Evolutionary conservation across 345 rosid genomes (phyloP).

Genomic region (Gynandropsis gynandra): DNA sequence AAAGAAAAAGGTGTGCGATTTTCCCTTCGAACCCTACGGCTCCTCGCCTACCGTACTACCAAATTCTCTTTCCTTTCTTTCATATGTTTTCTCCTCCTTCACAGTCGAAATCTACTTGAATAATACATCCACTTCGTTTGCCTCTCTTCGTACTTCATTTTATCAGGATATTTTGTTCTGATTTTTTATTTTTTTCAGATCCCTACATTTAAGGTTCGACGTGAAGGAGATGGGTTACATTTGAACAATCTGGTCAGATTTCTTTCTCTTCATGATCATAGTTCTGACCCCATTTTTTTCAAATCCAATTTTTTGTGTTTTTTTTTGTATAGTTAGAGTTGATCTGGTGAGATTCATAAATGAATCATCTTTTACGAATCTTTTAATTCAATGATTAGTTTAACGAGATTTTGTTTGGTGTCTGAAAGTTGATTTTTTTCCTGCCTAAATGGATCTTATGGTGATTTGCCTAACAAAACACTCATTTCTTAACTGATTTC

Average conservation of each 20-base stretch:
- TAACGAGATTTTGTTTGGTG: too few species aligned
- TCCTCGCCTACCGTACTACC: slow-evolving; percentile 26
- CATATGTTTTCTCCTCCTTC: slow-evolving; percentile 13
- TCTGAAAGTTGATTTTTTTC: too few species aligned
- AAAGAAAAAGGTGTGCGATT: too few species aligned
- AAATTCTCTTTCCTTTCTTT: slow-evolving; percentile 18
- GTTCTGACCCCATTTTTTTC: neutral
- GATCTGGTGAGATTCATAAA: too few species aligned
- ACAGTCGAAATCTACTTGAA: neutral
- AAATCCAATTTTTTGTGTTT: neutral
- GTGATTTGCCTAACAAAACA: too few species aligned
- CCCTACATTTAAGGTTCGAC: neutral
- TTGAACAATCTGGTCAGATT: slow-evolving; percentile 2
- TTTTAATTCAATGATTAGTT: too few species aligned
- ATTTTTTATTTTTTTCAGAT: slow-evolving; percentile 9
- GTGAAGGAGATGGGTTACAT: slow-evolving; percentile 4
- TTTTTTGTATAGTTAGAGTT: neutral
- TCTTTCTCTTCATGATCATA: too few species aligned
- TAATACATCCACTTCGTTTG: neutral
- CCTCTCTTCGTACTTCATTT: neutral
- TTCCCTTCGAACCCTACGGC: too few species aligned
- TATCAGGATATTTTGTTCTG: neutral
- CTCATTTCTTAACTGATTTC: too few species aligned
- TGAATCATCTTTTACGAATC: too few species aligned
- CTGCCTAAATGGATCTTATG: too few species aligned